Base-by-base conservation (phyloP, 805 yeast genomes). In the Nakazawaea wickerhamii region DNA sequence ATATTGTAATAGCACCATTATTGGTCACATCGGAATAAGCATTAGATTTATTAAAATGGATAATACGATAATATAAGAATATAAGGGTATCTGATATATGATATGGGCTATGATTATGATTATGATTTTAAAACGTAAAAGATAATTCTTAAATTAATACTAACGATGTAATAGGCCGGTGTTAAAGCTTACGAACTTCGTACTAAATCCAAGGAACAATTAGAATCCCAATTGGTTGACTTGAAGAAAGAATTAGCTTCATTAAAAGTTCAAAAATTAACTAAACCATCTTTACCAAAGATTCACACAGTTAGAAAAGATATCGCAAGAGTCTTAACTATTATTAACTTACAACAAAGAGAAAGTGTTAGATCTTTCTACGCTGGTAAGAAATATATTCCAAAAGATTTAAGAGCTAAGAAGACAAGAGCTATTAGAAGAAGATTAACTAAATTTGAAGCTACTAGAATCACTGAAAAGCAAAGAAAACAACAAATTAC, bases 371-470 rank as follows among this genome's bases (percentile, higher is more conserved):
- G 87, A 75, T 93, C 84, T 67, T 84, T 86, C 80, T 90, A 90
- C 91, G 79, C 80, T 59, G 93, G 89, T 71, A 84, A 86, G 83
- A 90, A 88, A 77, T 85, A 81, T 83, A 78, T 80, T 71, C 98
- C 99, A 79, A 90, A 91, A 80, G 97, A 90, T 71, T 81, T 93
- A 77, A 91, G 98, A 79, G 95, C 89, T 63, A 93, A 93, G 91
- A 87, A 93, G 85, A 93, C 99, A 75, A 91, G 98, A 84, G 98
- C 99, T 72, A 75, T 91, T 75, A 91, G 99, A 86, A 86, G 98
- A 81, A 80, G 82, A 68, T 80, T 93, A 68, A 81, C 97, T 71
- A 77, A 84, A 67, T 71, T 72, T 72, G 96, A 93, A 78, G 82
- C 86, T 68, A 65, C 78, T 61, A 74, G 75, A 69, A 71, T 74